Conservation (phyloP, 306 rosid genomes). For the Dicorynia guianensis region DNA sequence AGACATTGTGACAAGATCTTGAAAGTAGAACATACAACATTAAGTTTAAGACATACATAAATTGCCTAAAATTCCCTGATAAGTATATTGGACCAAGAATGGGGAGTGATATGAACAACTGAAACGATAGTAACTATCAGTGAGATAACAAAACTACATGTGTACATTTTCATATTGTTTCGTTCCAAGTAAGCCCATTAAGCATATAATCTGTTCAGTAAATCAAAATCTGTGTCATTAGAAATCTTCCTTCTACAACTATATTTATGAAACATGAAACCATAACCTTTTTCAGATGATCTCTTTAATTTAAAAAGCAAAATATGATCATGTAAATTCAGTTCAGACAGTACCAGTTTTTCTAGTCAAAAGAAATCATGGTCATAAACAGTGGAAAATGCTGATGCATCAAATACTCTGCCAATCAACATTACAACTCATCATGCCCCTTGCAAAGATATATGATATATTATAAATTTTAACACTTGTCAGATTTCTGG, state of each 20-base stretch:
- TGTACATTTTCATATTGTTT: neutral
- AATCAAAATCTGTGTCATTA: neutral
- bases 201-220: neutral
- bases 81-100: neutral
- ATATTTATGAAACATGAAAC: neutral
- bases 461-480: neutral
- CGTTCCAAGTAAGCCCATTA: neutral
- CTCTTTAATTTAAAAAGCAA: neutral
- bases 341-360: neutral
- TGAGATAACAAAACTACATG: neutral
- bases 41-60: too few species aligned
- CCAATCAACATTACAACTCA: neutral
- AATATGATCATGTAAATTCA: neutral
- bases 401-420: constrained; percentile 1
- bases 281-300: neutral
- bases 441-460: neutral
- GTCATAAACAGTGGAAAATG: neutral
- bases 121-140: neutral
- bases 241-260: neutral
- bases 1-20: neutral
- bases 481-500: neutral
- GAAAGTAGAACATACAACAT: neutral
- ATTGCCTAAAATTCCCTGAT: neutral
- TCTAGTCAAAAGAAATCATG: neutral
- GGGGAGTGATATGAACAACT: neutral